Evolutionary conservation across 768 basidiomycete species (phyloP).

Genomic region (Lactarius hatsudake): DNA sequence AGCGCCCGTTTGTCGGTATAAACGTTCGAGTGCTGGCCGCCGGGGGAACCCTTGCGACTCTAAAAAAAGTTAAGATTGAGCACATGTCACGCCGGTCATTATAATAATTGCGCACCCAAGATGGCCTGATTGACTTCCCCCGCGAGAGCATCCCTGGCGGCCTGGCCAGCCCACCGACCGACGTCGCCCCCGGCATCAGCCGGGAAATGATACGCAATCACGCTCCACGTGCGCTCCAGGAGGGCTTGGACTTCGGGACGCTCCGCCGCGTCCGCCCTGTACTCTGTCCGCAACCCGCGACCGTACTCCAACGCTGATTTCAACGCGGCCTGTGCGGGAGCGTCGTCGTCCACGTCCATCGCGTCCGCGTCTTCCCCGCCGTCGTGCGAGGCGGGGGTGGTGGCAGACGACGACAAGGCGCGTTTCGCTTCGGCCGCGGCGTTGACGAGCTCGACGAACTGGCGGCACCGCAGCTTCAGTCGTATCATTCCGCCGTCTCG

Average conservation of each 20-base stretch:
- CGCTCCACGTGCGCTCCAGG: constrained; percentile 72
- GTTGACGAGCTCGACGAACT: constrained; percentile 69
- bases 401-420: constrained; percentile 1
- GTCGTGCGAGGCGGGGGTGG: constrained; percentile 5
- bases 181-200: constrained; percentile 61
- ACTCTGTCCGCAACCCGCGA: constrained; percentile 64
- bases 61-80: constrained; percentile 32
- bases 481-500: constrained; percentile 66
- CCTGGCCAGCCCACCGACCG: constrained; percentile 65
- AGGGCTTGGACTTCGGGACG: constrained; percentile 63
- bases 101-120: constrained; percentile 52
- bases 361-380: constrained; percentile 31
- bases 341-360: constrained; percentile 59
- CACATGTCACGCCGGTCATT: neutral
- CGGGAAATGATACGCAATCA: constrained; percentile 79
- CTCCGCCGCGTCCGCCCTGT: constrained; percentile 49
- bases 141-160: constrained; percentile 61
- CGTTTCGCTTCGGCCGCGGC: constrained; percentile 26
- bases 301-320: constrained; percentile 72
- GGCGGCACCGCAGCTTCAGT: constrained; percentile 82
- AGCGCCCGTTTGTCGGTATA: constrained; percentile 73
- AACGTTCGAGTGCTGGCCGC: constrained; percentile 66
- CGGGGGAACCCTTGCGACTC: constrained; percentile 77
- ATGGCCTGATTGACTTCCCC: constrained; percentile 81
- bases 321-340: constrained; percentile 49